Conservation (phyloP, 441 rosid species). For the Jatropha multifida region DNA sequence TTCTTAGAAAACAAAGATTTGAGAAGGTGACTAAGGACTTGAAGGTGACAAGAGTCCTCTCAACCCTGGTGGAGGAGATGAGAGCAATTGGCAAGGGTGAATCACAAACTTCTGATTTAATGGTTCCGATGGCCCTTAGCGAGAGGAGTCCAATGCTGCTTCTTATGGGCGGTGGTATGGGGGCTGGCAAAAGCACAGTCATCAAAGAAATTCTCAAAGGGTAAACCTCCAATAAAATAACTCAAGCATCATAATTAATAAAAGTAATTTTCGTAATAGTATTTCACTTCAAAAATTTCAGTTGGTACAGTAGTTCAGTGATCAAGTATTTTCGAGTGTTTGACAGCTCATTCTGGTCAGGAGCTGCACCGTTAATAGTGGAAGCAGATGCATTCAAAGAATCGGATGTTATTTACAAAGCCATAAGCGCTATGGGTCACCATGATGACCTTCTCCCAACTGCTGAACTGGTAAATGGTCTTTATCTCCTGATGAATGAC, state of each 20-base stretch:
- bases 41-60: conserved; percentile 60
- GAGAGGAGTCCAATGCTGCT: conserved; percentile 83
- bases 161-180: conserved; percentile 98
- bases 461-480: conserved; percentile 61
- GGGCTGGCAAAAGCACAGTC: conserved; percentile 95
- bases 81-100: conserved; percentile 51
- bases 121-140: conserved; percentile 70
- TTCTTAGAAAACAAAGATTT: conserved; percentile 65
- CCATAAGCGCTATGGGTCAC: conserved; percentile 68
- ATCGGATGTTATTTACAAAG: conserved; percentile 77
- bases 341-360: conserved; percentile 76
- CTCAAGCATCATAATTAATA: too few species aligned
- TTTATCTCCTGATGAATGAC: not conserved
- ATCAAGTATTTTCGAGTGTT: not conserved
- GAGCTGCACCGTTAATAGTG: conserved; percentile 69
- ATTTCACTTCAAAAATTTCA: too few species aligned
- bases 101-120: conserved; percentile 50
- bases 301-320: too few species aligned
- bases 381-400: conserved; percentile 97
- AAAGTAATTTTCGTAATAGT: too few species aligned
- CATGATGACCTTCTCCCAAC: conserved; percentile 84
- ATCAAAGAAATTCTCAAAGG: conserved; percentile 72
- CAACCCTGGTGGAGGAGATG: conserved; percentile 76
- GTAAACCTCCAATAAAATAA: conserved; percentile 31
- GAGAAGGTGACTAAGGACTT: conserved; percentile 60